A percentile compares a stretch with the other conserved stretches of the same genome.
phyloP scores from a whole-genome alignment of 2,329 filamentous ascomycete species.

The Drechslerella coelobrocha region DNA sequence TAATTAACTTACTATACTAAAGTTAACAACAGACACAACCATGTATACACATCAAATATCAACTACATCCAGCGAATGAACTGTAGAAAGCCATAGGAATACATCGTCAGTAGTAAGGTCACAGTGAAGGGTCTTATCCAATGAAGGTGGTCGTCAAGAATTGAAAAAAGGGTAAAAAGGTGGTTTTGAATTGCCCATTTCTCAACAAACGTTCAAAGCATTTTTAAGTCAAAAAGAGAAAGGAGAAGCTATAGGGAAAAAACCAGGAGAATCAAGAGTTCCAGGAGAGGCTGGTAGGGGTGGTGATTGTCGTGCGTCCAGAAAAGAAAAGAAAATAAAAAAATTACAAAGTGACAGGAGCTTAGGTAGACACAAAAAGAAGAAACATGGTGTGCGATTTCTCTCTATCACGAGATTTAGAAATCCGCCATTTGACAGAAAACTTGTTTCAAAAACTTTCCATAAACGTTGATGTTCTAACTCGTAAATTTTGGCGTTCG shows the following conservation, averaged over 20 bases:
- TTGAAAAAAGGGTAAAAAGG: constrained; percentile 49
- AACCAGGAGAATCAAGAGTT: constrained; percentile 10
- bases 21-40: too few species aligned
- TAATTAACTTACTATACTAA: too few species aligned
- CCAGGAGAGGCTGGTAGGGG: constrained; percentile 8
- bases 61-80: not conserved
- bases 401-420: constrained; percentile 30
- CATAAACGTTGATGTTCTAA: constrained; percentile 37
- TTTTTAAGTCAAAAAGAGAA: constrained; percentile 42
- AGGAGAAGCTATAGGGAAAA: constrained; percentile 5
- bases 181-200: constrained; percentile 50
- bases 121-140: too few species aligned
- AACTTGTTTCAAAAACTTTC: constrained; percentile 28
- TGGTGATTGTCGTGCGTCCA: constrained; percentile 21
- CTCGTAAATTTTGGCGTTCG: constrained; percentile 14
- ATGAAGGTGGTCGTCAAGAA: constrained; percentile 16
- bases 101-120: too few species aligned
- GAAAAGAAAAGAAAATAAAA: constrained; percentile 36
- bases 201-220: constrained; percentile 51
- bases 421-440: constrained; percentile 32
- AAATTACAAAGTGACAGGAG: constrained; percentile 20
- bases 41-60: too few species aligned
- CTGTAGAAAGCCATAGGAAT: too few species aligned
- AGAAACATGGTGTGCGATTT: constrained; percentile 27
- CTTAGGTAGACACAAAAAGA: constrained; percentile 26